Conservation (phyloP, 768 basidiomycete species). For the Amanita molliuscula region DNA sequence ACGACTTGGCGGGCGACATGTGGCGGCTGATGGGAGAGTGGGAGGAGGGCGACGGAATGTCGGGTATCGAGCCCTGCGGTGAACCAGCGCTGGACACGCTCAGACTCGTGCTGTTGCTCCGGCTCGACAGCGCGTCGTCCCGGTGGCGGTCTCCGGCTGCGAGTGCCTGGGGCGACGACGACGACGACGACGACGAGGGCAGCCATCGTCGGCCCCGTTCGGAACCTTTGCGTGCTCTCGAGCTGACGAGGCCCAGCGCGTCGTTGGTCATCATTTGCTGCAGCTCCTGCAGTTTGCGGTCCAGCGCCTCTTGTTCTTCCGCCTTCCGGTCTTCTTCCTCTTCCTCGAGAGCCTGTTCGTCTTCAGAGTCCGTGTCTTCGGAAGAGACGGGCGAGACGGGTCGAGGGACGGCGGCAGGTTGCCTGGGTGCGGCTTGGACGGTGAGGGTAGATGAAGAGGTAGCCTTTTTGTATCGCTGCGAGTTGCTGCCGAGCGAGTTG, state of each 20-base stretch:
- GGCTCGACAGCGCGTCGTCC: conserved; percentile 27
- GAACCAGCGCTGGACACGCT: conserved; percentile 70
- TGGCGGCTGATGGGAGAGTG: conserved; percentile 44
- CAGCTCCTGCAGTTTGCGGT: conserved; percentile 57
- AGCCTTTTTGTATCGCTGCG: conserved; percentile 41
- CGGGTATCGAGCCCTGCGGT: conserved; percentile 69
- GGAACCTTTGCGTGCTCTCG: conserved; percentile 29
- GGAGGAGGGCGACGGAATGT: conserved; percentile 64
- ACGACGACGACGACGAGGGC: conserved; percentile 20
- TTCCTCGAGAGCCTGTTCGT: conserved; percentile 51
- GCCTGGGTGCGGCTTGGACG: conserved; percentile 43
- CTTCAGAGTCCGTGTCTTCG: conserved; percentile 38
- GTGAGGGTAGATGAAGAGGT: conserved; percentile 68
- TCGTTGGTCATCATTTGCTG: conserved; percentile 69
- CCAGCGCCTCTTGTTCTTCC: conserved; percentile 60
- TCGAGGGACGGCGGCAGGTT: conserved; percentile 23
- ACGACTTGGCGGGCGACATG: conserved; percentile 43
- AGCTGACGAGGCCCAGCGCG: conserved; percentile 54
- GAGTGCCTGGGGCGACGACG: conserved; percentile 23
- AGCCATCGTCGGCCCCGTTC: conserved; percentile 30
- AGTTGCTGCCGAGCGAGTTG: conserved; percentile 52
- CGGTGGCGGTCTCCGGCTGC: conserved; percentile 20
- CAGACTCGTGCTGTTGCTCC: conserved; percentile 47
- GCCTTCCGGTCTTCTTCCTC: conserved; percentile 60
- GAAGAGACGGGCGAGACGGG: conserved; percentile 44